phyloP scores from a whole-genome alignment of 169 alveolate species.

The Theileria equi region DNA sequence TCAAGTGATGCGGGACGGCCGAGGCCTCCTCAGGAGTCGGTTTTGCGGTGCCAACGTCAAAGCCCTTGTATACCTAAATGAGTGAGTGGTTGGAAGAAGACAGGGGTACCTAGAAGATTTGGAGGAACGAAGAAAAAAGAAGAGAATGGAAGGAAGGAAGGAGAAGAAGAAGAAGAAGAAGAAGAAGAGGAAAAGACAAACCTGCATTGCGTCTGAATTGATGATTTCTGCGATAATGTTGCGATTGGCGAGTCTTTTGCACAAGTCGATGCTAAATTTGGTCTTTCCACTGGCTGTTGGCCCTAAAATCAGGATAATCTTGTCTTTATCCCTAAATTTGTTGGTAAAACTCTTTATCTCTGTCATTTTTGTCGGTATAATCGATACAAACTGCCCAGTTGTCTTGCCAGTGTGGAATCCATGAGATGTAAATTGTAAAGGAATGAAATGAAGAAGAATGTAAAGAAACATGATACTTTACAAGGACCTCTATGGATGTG shows the following conservation, averaged over 20 bases:
- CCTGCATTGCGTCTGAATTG: constrained; percentile 78
- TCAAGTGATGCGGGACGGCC: constrained; percentile 65
- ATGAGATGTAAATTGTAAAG: too few species aligned
- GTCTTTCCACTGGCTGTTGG: constrained; percentile 77
- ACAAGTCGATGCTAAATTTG: constrained; percentile 64
- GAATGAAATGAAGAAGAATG: too few species aligned
- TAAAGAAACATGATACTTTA: too few species aligned
- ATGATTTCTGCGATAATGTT: constrained; percentile 65
- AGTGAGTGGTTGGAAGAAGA: too few species aligned
- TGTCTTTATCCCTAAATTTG: background rate
- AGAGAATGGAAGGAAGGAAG: too few species aligned
- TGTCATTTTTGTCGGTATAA: too few species aligned
- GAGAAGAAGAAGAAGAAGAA: background rate
- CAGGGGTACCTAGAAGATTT: too few species aligned
- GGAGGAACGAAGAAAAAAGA: too few species aligned
- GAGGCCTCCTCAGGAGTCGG: constrained; percentile 62
- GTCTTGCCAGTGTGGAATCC: too few species aligned
- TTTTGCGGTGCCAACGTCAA: constrained; percentile 69
- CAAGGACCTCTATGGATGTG: too few species aligned
- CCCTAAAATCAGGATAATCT: constrained; percentile 64
- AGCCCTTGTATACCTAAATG: constrained; percentile 65
- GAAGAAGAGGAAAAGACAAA: background rate
- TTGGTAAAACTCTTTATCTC: too few species aligned
- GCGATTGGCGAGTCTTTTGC: constrained; percentile 40
- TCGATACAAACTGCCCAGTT: too few species aligned